Evolutionary conservation across 2,329 filamentous ascomycete genomes (phyloP), one percentile per base, ranked within the genome.

Genomic region (Fusarium nelsonii): DNA sequence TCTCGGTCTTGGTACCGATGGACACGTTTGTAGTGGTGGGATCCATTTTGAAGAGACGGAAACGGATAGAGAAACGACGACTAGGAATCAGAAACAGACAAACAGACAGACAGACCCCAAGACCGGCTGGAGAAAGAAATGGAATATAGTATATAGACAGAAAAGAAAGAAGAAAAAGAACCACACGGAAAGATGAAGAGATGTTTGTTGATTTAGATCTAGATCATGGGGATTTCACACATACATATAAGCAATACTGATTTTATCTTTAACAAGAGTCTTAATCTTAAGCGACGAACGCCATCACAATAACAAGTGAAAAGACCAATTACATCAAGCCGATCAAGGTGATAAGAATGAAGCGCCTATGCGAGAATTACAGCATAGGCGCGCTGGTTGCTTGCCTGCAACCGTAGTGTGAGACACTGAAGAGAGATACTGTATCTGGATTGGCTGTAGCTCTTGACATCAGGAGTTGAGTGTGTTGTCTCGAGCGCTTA

Each of bases 1-100:
- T 71, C 58, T 80, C 76, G 50, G 76, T 79, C 72, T 85, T 85
- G 44, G 75, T 70, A 26, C 70, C 72, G 41, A 70, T 69, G 32
- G 74, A 73, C 65, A 76, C 75, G 41, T 65, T 73, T 56, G 49
- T 56, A 50, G 59, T 30, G 12, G 53, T 50, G 18, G 58, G 48
- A 41, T 70, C 63, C 68, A 70, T 70, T 36, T 23, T 54, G 40
- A 48, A 41, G 18, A 32, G 40, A 33, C 43, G 48, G 48, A 45
- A 53, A 62, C 12, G 32, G 34, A 40, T 30, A 34, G 36, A 52
- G n/a, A 53, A 43, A 49, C 41, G 33, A 43, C 36, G 36, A 43
- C 36, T 6, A 26, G 48, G 40, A 53, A 50, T 48, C 33, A 37
- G 23, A 33, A 52, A 69, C 33, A 55, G 51, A 64, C 6, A 53